phyloP scores from a whole-genome alignment of 2,329 filamentous ascomycete genomes.

The Alternaria novae-zelandiae region DNA sequence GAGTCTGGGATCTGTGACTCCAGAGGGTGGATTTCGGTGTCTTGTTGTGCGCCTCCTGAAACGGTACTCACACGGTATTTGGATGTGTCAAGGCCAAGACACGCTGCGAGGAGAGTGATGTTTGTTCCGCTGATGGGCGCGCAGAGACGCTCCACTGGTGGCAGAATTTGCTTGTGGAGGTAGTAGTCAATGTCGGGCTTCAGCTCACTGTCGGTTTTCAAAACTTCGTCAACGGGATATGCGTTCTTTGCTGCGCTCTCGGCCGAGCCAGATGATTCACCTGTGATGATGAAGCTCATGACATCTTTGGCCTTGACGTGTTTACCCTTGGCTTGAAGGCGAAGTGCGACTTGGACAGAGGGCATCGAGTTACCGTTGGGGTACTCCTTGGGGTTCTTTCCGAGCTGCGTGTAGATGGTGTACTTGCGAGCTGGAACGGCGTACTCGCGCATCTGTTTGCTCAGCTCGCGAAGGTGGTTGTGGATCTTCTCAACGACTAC shows the following conservation, averaged over 20 bases:
- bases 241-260: conserved; percentile 86
- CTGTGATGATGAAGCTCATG: conserved; percentile 92
- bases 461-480: conserved; percentile 86
- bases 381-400: conserved; percentile 91
- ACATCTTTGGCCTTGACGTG: conserved; percentile 91
- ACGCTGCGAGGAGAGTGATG: conserved; percentile 86
- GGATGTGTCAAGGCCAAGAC: conserved; percentile 86
- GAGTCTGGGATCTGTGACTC: conserved; percentile 94
- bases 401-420: conserved; percentile 96
- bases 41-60: conserved; percentile 54
- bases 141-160: conserved; percentile 95
- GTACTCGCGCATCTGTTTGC: conserved; percentile 83
- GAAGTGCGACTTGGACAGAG: conserved; percentile 92
- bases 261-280: conserved; percentile 64
- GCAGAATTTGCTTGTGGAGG: conserved; percentile 96
- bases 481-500: conserved; percentile 88
- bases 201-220: conserved; percentile 76
- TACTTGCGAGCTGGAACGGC: conserved; percentile 82
- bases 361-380: conserved; percentile 95
- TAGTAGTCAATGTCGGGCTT: conserved; percentile 97
- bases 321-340: conserved; percentile 86
- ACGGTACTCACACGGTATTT: conserved; percentile 79
- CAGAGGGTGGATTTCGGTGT: conserved; percentile 74
- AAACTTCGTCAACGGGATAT: conserved; percentile 82
- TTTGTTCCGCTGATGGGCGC: conserved; percentile 95